Base-by-base conservation (phyloP, 176 grass and related monocot species). In the Avena sativa region DNA sequence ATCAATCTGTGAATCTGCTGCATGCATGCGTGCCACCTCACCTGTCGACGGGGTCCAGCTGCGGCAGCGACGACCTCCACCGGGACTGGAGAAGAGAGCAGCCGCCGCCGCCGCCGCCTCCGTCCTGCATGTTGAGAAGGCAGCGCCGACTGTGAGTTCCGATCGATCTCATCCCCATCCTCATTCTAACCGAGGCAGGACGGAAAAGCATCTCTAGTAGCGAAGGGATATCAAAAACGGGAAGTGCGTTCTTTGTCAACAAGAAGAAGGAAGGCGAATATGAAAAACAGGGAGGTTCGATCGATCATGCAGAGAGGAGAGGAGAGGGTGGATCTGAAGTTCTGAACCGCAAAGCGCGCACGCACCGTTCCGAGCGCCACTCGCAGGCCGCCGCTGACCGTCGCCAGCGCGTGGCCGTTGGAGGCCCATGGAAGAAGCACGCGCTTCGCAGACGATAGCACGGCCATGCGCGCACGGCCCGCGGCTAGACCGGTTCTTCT, bases 11-110 rank as follows among this genome's bases (percentile, higher is more conserved):
- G 44, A 36, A 87, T 76, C 30, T 56, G 8, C 30, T 47, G 8
- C 34, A 15, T 71, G 65, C 69, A 71, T 71, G 46, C 17, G 19
- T 57, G 55, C 0, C 71, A 47, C 10, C 72, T 43, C 38, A 89
- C 87, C 84, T 87, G 73, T 86, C 90, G 40, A 12, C 70, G 43
- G 65, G 2, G 14, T 88, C 91, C 53, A 78, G 15, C 88, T 93
- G 76, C 85, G 61, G 91, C 85, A 85, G 82, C 59, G 88, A 90
- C 71, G 91, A 85, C 61, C 14, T 71, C 68, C 87, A 74, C 77
- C 84, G 67, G 34, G 46, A 70, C 28, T 30, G 74, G 60, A 81
- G 46, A 11, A 74, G 81, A 12, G 51, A 87, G 70, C 65, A 14
- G 2, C 78, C 16, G n/a, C 80, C 62, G 5, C 80, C 62, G 5